A percentile compares a stretch with the other conserved stretches of the same genome.
phyloP scores from a whole-genome alignment of 352 stramenopile species.

The Phytophthora sansomeana region DNA sequence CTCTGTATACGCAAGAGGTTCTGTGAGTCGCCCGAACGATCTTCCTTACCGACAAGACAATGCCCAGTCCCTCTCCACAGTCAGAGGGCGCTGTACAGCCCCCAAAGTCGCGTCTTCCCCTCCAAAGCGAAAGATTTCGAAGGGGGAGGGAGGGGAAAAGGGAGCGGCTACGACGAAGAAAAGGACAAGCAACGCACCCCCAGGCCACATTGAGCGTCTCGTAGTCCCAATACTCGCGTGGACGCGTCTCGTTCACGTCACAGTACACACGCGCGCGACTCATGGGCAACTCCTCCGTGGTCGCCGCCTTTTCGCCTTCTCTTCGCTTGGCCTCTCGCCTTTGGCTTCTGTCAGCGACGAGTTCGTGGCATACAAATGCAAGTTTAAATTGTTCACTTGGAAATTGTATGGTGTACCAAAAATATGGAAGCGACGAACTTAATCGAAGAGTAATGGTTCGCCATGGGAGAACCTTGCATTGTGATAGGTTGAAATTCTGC shows the following conservation, averaged over 20 bases:
- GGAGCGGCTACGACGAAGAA: neutral
- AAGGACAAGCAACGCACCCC: constrained; percentile 62
- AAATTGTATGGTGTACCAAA: constrained; percentile 10
- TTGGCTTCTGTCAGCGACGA: constrained; percentile 27
- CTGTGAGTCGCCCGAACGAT: constrained; percentile 14
- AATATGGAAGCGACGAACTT: constrained; percentile 2
- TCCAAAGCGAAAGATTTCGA: constrained; percentile 35
- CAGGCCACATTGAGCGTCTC: constrained; percentile 98
- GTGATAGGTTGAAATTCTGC: no score
- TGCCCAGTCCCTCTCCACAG: neutral
- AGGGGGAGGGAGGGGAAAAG: neutral
- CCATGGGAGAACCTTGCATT: no score
- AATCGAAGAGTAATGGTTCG: neutral
- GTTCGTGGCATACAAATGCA: constrained; percentile 25
- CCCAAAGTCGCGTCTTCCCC: neutral
- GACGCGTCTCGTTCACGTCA: constrained; percentile 96
- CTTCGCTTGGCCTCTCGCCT: constrained; percentile 20
- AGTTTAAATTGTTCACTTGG: constrained; percentile 8
- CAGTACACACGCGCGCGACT: constrained; percentile 91
- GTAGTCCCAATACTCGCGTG: constrained; percentile 99
- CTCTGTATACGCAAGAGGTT: constrained; percentile 49
- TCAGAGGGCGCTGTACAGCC: neutral
- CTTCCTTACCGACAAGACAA: constrained; percentile 5
- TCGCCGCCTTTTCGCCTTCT: constrained; percentile 28
- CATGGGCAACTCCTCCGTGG: constrained; percentile 43